Evolutionary conservation across 73 alveolate species (phyloP).

Genomic region (Chromera velia): DNA sequence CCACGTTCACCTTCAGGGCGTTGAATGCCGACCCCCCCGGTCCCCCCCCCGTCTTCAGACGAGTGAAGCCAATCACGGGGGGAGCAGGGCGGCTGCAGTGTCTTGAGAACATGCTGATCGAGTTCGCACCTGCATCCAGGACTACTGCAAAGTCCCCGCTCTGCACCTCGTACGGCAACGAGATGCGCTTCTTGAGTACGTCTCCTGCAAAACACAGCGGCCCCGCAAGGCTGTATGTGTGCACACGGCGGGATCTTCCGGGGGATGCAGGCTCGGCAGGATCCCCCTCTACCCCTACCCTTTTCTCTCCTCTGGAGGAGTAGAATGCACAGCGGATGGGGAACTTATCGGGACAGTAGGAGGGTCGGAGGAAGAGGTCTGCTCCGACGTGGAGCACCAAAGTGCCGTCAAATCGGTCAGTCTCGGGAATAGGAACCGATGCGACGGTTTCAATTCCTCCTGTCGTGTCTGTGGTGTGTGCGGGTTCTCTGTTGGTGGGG

Average conservation of each 20-base stretch:
- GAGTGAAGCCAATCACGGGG: constrained; percentile 1
- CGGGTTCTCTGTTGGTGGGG: too few relatives aligned
- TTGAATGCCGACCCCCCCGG: not conserved
- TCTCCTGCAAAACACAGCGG: constrained; percentile 25
- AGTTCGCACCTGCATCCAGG: constrained; percentile 14
- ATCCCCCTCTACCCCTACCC: too few relatives aligned
- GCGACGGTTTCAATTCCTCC: too few relatives aligned
- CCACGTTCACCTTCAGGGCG: too few relatives aligned
- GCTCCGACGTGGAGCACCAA: constrained; percentile 12
- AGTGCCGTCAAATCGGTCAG: too few relatives aligned
- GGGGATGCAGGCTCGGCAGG: not conserved
- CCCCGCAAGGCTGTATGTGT: not conserved
- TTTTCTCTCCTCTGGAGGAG: not conserved
- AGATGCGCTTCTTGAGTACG: too few relatives aligned
- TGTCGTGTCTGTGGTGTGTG: too few relatives aligned
- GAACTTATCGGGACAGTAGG: constrained; percentile 3
- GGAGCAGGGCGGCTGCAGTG: constrained; percentile 24
- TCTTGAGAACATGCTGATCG: constrained; percentile 2
- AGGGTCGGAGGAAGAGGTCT: constrained; percentile 4
- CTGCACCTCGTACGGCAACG: too few relatives aligned
- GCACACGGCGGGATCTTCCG: not conserved
- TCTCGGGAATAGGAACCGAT: too few relatives aligned
- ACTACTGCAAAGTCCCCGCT: not conserved
- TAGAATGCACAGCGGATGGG: not conserved
- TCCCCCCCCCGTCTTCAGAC: too few relatives aligned